Percentiles rank a stretch among this genome's conserved stretches.
phyloP scores from a whole-genome alignment of 345 rosid genomes.

The Linum lewisii region DNA sequence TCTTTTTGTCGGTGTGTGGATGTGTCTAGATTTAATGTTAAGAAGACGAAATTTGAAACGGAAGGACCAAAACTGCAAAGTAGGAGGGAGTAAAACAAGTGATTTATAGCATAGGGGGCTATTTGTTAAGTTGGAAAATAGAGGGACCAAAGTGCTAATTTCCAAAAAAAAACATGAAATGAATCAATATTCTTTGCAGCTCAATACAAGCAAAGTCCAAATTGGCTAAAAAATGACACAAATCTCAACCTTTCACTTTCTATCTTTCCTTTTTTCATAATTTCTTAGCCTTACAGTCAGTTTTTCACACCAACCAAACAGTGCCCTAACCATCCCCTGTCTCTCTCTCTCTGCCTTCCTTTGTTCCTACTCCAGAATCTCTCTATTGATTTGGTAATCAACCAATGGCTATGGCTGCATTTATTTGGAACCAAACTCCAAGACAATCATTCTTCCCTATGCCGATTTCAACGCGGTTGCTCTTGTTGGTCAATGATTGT shows the following conservation, averaged over 20 bases:
- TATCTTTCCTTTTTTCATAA: constrained; percentile 6
- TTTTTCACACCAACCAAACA: constrained; percentile 20
- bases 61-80: too few species aligned
- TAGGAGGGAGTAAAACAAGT: too few species aligned
- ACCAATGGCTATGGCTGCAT: constrained; percentile 1
- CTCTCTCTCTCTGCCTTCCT: neutral
- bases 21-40: too few species aligned
- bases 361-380: neutral
- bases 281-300: constrained; percentile 13
- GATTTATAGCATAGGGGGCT: too few species aligned
- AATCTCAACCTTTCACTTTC: constrained; percentile 13
- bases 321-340: too few species aligned
- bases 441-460: too few species aligned
- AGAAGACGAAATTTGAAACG: too few species aligned
- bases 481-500: neutral
- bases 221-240: constrained; percentile 13
- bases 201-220: constrained; percentile 42
- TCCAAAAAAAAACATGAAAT: too few species aligned
- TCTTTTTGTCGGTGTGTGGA: too few species aligned
- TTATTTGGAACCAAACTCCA: too few species aligned
- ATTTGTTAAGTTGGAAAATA: too few species aligned
- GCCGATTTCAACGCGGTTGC: neutral
- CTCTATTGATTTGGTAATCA: constrained; percentile 19
- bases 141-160: too few species aligned
- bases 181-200: constrained; percentile 38